Conservation (phyloP, 1,284 basidiomycete species). For the Ustilago bromivora region DNA sequence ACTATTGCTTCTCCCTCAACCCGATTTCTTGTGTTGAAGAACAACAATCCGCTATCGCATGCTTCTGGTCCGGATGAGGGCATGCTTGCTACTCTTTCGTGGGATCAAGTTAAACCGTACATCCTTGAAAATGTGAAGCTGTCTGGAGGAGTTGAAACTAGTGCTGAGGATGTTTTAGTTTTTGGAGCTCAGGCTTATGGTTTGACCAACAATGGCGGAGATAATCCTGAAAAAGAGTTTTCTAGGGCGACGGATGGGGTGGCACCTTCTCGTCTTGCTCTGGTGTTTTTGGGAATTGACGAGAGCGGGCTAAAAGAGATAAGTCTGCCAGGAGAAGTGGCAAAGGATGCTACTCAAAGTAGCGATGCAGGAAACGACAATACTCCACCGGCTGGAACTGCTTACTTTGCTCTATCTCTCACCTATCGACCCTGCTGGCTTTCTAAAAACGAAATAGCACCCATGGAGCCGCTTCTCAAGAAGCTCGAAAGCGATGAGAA, state of each 20-base stretch:
- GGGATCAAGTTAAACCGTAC: constrained; percentile 62
- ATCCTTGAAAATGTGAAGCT: constrained; percentile 46
- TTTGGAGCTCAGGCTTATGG: constrained; percentile 61
- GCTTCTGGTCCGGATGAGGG: constrained; percentile 38
- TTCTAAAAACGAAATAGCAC: constrained; percentile 7
- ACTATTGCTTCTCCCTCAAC: constrained; percentile 63
- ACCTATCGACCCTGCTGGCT: constrained; percentile 44
- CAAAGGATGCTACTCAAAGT: constrained; percentile 13
- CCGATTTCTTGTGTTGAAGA: constrained; percentile 66
- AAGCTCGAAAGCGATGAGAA: constrained; percentile 23
- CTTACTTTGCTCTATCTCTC: constrained; percentile 67
- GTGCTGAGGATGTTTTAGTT: constrained; percentile 24
- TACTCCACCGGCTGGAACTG: constrained; percentile 48
- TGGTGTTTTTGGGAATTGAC: constrained; percentile 66
- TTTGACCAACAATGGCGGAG: constrained; percentile 14
- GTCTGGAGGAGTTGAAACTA: constrained; percentile 28
- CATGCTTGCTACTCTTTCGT: constrained; percentile 60
- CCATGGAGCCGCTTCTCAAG: constrained; percentile 38
- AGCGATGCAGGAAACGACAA: constrained; percentile 15
- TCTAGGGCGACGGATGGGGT: constrained; percentile 51
- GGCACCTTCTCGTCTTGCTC: constrained; percentile 45
- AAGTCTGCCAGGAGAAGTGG: constrained; percentile 48
- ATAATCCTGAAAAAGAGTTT: constrained; percentile 36
- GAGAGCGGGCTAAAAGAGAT: constrained; percentile 27
- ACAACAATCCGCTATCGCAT: constrained; percentile 67